phyloP scores from a whole-genome alignment of 75 land plant species.

The Pseudotsuga menziesii region DNA sequence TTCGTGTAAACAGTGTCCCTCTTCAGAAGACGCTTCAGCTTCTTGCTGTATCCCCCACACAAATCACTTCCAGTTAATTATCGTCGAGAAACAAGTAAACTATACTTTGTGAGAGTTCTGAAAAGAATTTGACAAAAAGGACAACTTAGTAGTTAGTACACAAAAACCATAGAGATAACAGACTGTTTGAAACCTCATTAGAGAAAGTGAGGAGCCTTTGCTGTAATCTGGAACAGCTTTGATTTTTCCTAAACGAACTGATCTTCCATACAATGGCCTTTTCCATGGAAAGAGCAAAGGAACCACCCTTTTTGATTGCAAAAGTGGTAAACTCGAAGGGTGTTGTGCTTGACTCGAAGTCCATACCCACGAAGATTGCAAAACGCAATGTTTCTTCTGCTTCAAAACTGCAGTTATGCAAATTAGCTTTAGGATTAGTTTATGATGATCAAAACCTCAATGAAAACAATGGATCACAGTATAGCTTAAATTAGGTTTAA shows the following conservation, averaged over 20 bases:
- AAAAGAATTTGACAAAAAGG: not conserved
- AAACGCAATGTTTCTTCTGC: conserved; percentile 26
- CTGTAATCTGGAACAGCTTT: conserved; percentile 35
- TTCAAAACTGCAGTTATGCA: conserved; percentile 26
- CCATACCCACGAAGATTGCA: conserved; percentile 75
- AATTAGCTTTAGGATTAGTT: not conserved
- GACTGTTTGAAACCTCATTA: conserved; percentile 26
- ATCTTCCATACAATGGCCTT: conserved; percentile 37
- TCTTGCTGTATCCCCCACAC: conserved; percentile 29
- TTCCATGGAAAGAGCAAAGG: conserved; percentile 85
- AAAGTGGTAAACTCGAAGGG: conserved; percentile 5
- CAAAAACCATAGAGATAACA: not conserved
- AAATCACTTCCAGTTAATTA: not conserved
- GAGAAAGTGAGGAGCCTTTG: conserved; percentile 36
- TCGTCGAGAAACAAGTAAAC: not conserved
- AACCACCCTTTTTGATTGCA: conserved; percentile 23
- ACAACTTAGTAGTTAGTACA: conserved; percentile 1
- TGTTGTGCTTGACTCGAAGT: conserved; percentile 33
- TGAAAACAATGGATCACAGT: not conserved
- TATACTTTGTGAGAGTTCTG: not conserved
- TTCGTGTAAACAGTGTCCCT: conserved; percentile 78
- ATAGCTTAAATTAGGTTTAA: not conserved
- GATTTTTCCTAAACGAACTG: conserved; percentile 14
- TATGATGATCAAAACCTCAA: not conserved
- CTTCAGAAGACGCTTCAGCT: conserved; percentile 53